Evolutionary conservation across 495 filamentous ascomycete genomes (phyloP).

Genomic region (Xanthoparmelia taractica): DNA sequence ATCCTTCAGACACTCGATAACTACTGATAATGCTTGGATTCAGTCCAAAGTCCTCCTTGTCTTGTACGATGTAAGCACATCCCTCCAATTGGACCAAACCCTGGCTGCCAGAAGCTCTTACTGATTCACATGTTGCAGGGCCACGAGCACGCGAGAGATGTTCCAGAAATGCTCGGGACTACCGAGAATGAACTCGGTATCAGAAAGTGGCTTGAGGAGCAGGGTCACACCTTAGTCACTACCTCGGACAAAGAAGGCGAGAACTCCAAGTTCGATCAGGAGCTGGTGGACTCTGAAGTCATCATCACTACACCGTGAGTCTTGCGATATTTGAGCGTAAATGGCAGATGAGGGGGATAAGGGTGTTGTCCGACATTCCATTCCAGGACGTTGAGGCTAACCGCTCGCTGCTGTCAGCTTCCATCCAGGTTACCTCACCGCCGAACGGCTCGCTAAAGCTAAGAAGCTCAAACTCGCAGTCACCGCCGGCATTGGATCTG

Average conservation of each 20-base stretch:
- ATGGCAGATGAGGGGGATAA: background rate
- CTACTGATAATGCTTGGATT: conserved; percentile 49
- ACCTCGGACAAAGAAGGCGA: conserved; percentile 96
- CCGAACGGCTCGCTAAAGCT: conserved; percentile 91
- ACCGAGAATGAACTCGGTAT: conserved; percentile 97
- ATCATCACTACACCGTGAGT: conserved; percentile 98
- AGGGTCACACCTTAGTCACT: conserved; percentile 91
- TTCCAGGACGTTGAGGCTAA: background rate
- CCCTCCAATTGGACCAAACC: background rate
- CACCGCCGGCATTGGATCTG: conserved; percentile 95
- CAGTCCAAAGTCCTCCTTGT: conserved; percentile 71
- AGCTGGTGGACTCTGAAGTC: conserved; percentile 92
- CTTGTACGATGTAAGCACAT: conserved; percentile 60
- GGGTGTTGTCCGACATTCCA: background rate
- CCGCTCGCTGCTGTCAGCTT: conserved; percentile 52
- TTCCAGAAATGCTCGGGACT: conserved; percentile 82
- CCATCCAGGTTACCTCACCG: conserved; percentile 96
- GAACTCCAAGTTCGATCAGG: conserved; percentile 87
- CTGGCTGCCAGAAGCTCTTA: background rate
- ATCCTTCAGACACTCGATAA: background rate
- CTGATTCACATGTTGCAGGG: conserved; percentile 40
- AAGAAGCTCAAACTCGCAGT: conserved; percentile 97
- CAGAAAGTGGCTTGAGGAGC: conserved; percentile 90
- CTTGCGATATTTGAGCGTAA: background rate
- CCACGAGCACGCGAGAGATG: conserved; percentile 60